Percentiles rank a stretch among this genome's conserved stretches.
Conservation (phyloP, 805 yeast species). For the Yarrowia porcina region DNA sequence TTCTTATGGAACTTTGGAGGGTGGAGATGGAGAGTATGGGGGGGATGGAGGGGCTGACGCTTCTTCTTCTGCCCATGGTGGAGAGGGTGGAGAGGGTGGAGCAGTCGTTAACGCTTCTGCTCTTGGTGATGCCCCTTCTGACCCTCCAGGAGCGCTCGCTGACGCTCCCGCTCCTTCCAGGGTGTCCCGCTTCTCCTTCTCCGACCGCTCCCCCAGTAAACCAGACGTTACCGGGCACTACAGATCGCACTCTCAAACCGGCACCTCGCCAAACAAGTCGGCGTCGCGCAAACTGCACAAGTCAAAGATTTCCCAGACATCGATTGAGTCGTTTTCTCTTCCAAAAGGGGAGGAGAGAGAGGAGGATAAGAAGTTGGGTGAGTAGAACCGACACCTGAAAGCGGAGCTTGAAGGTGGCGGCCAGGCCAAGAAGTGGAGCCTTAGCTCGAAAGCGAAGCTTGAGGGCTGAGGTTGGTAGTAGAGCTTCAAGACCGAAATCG, state of each 20-base stretch:
- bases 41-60: neutral
- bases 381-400: neutral
- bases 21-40: neutral
- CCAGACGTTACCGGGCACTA: slow-evolving; percentile 10
- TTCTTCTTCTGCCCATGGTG: neutral
- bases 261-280: slow-evolving; percentile 6
- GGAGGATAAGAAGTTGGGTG: slow-evolving; percentile 11
- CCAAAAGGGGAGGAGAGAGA: neutral
- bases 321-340: slow-evolving; percentile 19
- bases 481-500: neutral
- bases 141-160: too few species aligned
- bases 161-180: neutral
- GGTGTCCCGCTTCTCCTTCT: slow-evolving; percentile 12
- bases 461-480: too few species aligned
- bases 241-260: slow-evolving; percentile 19
- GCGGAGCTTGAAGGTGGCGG: too few species aligned
- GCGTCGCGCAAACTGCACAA: slow-evolving; percentile 12
- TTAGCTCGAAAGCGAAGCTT: too few species aligned
- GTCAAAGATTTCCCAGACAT: slow-evolving; percentile 7
- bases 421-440: too few species aligned
- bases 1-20: too few species aligned
- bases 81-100: too few species aligned
- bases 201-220: slow-evolving; percentile 12
- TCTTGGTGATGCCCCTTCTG: too few species aligned
- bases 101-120: neutral